Evolutionary conservation across 1,284 basidiomycete species (phyloP), one percentile per base, ranked within the genome.

Genomic region (Boletus austroedulis): DNA sequence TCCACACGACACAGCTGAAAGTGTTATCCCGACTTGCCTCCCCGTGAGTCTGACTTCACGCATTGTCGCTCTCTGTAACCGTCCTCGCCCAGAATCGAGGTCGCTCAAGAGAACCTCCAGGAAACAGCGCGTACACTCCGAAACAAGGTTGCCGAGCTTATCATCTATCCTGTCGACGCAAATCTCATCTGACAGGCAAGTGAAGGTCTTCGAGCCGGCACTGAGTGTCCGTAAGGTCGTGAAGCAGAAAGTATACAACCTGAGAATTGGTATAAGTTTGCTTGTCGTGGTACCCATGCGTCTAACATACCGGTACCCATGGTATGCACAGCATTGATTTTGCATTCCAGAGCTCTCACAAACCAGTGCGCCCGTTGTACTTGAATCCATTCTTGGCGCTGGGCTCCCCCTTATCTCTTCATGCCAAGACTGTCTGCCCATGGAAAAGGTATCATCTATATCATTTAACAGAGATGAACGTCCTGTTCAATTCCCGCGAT

Each of bases 111-210:
- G 77, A 98, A 94, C 70, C 76, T 99, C 47, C 89, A 93, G 71
- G 96, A 99, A 76, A 99, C 97, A 1, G 90, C 94, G 43, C 86
- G 94, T 31, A 91, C 96, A 1, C 78, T 99, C 1, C 96, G 96
- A 23, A 97, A 98, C 78, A 98, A 98, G 77, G 91, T 99, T 44
- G 85, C 87, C 10, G 97, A 99, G 70, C 82, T 99, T 54, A 89
- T 99, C 57, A 84, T 99, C 53, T 98, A 95, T 70, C 97, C 97
- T 0, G 98, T 99, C 65, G 99, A 99, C 71, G 95, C 97, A 61
- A 98, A 98, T 72, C 34, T 97, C 97, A 1, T 95, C 92, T 65
- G 97, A 99, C 62, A 95, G 98, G 95, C 97, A 99, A 74, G 92
- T 95, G 36, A 98, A 98, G 77, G 99, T 99, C 62, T 99, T 99